These are phyloP conservation scores for Linnemannia schmuckeri DNA, from an alignment of 192 early-diverging fungal genomes.

Conservation along the genomic window DNA sequence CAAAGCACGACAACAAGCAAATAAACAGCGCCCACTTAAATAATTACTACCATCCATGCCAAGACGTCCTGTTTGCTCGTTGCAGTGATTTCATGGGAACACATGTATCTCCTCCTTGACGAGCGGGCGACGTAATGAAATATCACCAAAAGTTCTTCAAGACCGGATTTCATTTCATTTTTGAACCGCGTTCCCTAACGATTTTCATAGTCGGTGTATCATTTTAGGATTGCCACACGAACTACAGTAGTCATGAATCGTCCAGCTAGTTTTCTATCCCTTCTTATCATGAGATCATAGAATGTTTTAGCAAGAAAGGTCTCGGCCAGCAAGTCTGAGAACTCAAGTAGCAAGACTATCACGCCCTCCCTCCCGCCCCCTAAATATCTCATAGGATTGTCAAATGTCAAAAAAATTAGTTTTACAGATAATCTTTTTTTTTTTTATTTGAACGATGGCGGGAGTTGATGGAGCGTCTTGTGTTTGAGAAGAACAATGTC, in stretches of 20 bases:
- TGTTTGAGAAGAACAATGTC: not conserved
- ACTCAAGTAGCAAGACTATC: not conserved
- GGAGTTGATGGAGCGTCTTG: not conserved
- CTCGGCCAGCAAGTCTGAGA: not conserved
- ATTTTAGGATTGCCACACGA: not conserved
- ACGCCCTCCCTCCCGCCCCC: not conserved
- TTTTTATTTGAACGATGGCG: not conserved
- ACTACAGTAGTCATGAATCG: not conserved
- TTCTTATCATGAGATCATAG: not conserved
- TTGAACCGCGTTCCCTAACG: not conserved
- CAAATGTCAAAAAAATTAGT: not conserved
- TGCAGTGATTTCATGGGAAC: not conserved
- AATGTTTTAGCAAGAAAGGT: not conserved
- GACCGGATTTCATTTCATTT: not conserved
- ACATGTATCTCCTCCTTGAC: not conserved
- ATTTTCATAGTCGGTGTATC: not conserved
- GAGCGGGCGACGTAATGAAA: not conserved
- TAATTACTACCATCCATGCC: not conserved
- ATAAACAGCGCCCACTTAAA: not conserved
- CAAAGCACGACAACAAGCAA: not conserved
- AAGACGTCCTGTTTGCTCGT: not conserved
- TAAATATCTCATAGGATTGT: not conserved
- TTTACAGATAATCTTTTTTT: not conserved
- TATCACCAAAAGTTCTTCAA: not conserved
- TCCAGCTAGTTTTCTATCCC: not conserved